A percentile compares a stretch with the other conserved stretches of the same genome.
Evolutionary conservation across 306 rosid genomes (phyloP).

Genomic region (Alnus glutinosa): DNA sequence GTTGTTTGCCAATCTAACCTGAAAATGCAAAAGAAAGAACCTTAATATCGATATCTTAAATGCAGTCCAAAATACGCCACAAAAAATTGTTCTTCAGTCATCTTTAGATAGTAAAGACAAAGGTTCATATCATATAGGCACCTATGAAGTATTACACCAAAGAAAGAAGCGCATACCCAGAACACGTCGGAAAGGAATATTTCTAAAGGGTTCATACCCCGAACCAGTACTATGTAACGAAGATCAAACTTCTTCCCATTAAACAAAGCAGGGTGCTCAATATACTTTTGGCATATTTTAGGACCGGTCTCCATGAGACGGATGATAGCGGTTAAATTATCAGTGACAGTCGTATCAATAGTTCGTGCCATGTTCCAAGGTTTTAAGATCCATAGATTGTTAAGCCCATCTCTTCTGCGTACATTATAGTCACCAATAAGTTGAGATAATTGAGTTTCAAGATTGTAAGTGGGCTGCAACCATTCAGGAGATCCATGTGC

Average conservation of each 20-base stretch:
- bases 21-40: slow-evolving; percentile 32
- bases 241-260: slow-evolving; percentile 86
- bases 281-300: slow-evolving; percentile 95
- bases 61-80: neutral
- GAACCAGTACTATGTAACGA: slow-evolving; percentile 80
- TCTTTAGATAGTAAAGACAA: neutral
- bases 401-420: slow-evolving; percentile 67
- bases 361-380: slow-evolving; percentile 99
- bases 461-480: slow-evolving; percentile 96
- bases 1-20: slow-evolving; percentile 94
- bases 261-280: slow-evolving; percentile 86
- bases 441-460: slow-evolving; percentile 75
- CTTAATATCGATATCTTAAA: slow-evolving; percentile 21
- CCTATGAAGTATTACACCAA: slow-evolving; percentile 2
- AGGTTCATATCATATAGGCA: neutral
- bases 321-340: slow-evolving; percentile 72
- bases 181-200: slow-evolving; percentile 77
- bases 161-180: slow-evolving; percentile 70
- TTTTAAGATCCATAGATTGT: slow-evolving; percentile 89
- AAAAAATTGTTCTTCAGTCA: neutral
- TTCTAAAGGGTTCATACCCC: slow-evolving; percentile 80
- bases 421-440: slow-evolving; percentile 77
- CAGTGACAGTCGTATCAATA: slow-evolving; percentile 88
- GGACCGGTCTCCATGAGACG: slow-evolving; percentile 98
- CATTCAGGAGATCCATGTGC: slow-evolving; percentile 83